These are phyloP conservation scores for Beauveria brongniartii DNA, from an alignment of 2,329 filamentous ascomycete genomes.

Conservation along the genomic window DNA sequence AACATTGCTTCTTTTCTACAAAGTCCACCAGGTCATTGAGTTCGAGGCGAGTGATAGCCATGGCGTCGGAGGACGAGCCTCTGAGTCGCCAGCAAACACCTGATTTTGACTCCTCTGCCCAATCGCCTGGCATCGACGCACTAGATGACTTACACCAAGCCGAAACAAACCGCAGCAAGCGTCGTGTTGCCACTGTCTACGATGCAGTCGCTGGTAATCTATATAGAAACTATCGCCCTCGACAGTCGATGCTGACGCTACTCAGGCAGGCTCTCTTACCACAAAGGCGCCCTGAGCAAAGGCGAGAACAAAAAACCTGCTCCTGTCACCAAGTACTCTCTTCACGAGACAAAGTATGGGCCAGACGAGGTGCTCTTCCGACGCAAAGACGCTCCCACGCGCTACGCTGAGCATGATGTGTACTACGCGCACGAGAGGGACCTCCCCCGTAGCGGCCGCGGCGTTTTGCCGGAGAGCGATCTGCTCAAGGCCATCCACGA, in stretches of 20 bases:
- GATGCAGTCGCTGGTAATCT: constrained; percentile 63
- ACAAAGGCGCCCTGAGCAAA: neutral
- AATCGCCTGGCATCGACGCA: neutral
- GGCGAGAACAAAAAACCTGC: constrained; percentile 13
- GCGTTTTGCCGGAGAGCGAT: constrained; percentile 56
- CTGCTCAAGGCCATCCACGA: constrained; percentile 60
- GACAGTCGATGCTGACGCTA: neutral
- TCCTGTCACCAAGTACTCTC: constrained; percentile 17
- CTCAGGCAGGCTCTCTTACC: neutral
- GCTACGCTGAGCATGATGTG: constrained; percentile 63
- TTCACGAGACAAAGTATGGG: constrained; percentile 31
- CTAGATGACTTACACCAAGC: constrained; percentile 12
- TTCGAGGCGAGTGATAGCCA: neutral
- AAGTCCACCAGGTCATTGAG: neutral
- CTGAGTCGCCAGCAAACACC: neutral
- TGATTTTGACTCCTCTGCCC: neutral
- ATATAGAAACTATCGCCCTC: neutral
- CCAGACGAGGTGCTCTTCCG: constrained; percentile 68
- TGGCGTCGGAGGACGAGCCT: neutral
- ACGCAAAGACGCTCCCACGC: constrained; percentile 52
- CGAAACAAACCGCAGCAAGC: constrained; percentile 18
- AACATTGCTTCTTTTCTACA: neutral
- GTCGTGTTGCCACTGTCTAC: constrained; percentile 50
- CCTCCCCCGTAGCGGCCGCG: constrained; percentile 37
- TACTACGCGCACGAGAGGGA: constrained; percentile 57